Conservation (phyloP, 176 grass and related monocot species). For the Aegilops speltoides region DNA sequence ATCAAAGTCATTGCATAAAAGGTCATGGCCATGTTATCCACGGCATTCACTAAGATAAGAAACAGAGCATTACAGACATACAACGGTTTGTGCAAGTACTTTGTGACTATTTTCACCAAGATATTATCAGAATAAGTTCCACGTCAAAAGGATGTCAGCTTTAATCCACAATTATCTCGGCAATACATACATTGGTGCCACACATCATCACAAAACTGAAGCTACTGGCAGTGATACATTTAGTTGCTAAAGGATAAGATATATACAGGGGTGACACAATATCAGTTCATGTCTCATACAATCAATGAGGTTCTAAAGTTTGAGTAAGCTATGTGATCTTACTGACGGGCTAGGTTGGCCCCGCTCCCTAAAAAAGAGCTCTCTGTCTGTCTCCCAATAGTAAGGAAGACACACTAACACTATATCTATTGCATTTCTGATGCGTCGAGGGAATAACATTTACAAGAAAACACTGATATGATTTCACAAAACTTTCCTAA, state of each 20-base stretch:
- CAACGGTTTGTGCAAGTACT: neutral
- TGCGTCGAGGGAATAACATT: constrained; percentile 23
- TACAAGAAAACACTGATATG: constrained; percentile 46
- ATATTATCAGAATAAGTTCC: constrained; percentile 8
- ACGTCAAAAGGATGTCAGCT: constrained; percentile 9
- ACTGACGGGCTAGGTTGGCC: constrained; percentile 21
- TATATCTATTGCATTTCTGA: constrained; percentile 49
- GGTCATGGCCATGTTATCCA: neutral
- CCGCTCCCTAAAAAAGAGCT: constrained; percentile 42
- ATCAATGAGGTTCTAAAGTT: constrained; percentile 28
- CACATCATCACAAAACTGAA: constrained; percentile 43
- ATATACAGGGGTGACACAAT: constrained; percentile 32
- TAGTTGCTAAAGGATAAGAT: constrained; percentile 38
- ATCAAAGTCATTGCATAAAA: neutral
- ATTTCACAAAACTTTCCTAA: constrained; percentile 67
- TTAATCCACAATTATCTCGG: constrained; percentile 9
- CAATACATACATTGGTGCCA: neutral
- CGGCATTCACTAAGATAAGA: constrained; percentile 2
- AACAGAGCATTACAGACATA: neutral
- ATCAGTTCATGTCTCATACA: constrained; percentile 28
- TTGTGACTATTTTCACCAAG: neutral
- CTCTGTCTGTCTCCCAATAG: constrained; percentile 23
- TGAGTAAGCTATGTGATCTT: constrained; percentile 37
- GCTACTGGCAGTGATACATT: constrained; percentile 20
- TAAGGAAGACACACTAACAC: constrained; percentile 22